Evolutionary conservation across 352 stramenopile species (phyloP).

Genomic region (Globisporangium camurandrum): DNA sequence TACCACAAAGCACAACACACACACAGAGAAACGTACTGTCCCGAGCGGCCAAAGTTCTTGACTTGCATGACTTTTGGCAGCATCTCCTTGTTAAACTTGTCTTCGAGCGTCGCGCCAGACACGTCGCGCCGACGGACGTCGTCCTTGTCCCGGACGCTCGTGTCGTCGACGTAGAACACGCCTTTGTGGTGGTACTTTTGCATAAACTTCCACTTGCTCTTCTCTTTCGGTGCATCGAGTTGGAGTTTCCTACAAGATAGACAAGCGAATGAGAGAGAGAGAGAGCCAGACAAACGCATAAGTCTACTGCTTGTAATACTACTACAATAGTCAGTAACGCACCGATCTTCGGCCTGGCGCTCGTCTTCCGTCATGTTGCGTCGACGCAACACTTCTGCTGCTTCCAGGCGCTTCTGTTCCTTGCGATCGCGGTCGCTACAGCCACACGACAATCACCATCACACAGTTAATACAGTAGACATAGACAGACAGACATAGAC

Average conservation of each 20-base stretch:
- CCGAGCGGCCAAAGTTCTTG: conserved; percentile 96
- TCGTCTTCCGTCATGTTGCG: conserved; percentile 96
- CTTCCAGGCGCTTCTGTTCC: conserved; percentile 74
- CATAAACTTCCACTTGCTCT: conserved; percentile 91
- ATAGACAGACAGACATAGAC: too few species aligned
- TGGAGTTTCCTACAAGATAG: conserved; percentile 57
- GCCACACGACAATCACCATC: not conserved
- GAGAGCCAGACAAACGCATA: too few species aligned
- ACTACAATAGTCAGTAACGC: conserved; percentile 9
- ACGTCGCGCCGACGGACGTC: conserved; percentile 91
- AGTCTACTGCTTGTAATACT: not conserved
- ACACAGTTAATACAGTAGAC: too few species aligned
- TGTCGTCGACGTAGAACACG: conserved; percentile 96
- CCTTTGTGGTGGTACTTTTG: conserved; percentile 99
- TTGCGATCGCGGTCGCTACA: conserved; percentile 76
- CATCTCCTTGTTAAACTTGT: conserved; percentile 92
- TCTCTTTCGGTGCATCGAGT: conserved; percentile 72
- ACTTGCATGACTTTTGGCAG: conserved; percentile 96
- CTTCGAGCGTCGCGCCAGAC: conserved; percentile 83
- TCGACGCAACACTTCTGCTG: conserved; percentile 77
- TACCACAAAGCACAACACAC: conserved; percentile 1
- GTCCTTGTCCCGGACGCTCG: conserved; percentile 80
- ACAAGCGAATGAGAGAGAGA: too few species aligned
- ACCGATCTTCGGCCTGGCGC: conserved; percentile 87
- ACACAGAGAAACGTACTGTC: too few species aligned